Conservation (phyloP, 768 basidiomycete species). For the Lentinula aciculospora region DNA sequence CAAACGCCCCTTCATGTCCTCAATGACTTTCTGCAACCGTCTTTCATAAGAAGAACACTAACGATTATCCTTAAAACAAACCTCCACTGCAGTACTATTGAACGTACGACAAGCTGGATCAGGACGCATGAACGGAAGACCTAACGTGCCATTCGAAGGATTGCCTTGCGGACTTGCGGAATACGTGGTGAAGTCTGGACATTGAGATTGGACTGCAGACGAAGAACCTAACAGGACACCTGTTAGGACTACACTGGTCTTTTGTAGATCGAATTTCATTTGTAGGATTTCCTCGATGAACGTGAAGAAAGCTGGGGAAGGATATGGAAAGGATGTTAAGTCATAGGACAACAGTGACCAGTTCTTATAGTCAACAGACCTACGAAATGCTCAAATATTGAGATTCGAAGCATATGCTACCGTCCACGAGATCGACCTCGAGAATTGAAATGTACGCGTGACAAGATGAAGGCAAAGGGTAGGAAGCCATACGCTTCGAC, state of each 20-base stretch:
- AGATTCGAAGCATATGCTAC: neutral
- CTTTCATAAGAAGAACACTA: neutral
- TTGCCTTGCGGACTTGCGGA: constrained; percentile 43
- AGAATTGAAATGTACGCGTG: neutral
- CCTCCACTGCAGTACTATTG: constrained; percentile 72
- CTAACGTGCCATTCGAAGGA: constrained; percentile 53
- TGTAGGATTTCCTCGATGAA: neutral
- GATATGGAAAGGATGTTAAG: neutral
- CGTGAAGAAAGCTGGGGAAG: neutral
- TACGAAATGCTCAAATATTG: neutral
- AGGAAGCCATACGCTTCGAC: too few relatives aligned
- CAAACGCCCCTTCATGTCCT: constrained; percentile 65
- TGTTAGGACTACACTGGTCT: neutral
- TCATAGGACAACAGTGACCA: neutral
- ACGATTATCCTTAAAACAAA: constrained; percentile 17
- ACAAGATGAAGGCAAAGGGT: neutral
- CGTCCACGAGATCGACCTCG: neutral
- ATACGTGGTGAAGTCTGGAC: constrained; percentile 37
- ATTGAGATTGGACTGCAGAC: constrained; percentile 20
- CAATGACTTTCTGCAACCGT: constrained; percentile 62
- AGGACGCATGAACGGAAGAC: constrained; percentile 71
- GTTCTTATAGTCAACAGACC: constrained; percentile 5
- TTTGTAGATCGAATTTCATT: neutral
- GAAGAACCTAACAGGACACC: constrained; percentile 13
- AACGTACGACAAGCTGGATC: constrained; percentile 67